Base-by-base conservation (phyloP, 306 rosid species). In the Lathyrus aphaca region DNA sequence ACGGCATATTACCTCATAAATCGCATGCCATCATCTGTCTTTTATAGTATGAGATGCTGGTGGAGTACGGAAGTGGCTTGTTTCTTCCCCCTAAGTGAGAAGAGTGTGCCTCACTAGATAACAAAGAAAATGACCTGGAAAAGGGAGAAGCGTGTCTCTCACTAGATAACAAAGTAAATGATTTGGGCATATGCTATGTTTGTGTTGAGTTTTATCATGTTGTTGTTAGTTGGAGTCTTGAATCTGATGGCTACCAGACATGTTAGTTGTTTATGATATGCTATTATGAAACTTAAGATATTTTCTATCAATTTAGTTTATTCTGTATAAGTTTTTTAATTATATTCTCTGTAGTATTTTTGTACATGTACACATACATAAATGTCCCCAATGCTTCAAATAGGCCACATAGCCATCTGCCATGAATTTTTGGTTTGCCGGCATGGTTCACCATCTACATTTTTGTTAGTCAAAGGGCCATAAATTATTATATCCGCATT, bases 401-500 rank as follows among this genome's bases (percentile, higher is more conserved):
- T 14, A 39, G 67, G 50, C 50, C 2, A 27, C 66, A 62, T 17
- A 17, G 50, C 32, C 50, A 62, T 18, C 50, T 23, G 29, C 49
- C 10, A 10, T 15, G 3, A 17, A 38, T 38, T 61, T 61, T 61
- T 38, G 17, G 48, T 48, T 16, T 27, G 30, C 17, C 3, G 49
- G 30, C 67, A 38, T 61, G 32, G 40, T 39, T 30, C 5, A 16
- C 67, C 67, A 38, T 62, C 21, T 18, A 35, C 45, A 55, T 60
- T 62, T 11, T 29, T 37, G 21, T 18, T 59, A 53, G 23, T 75
- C 30, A 13, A 57, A 11, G 30, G 21, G 30, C 23, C 51, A 9
- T 60, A 42, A 21, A 42, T 9, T 40, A 6, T 61, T 68, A 73
- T 76, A 53, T 62, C 51, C 72, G 65, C 62, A 46, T 37, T 69